Evolutionary conservation across 2,329 filamentous ascomycete genomes (phyloP), one percentile per base, ranked within the genome.

Genomic region (Aspergillus neoniger): DNA sequence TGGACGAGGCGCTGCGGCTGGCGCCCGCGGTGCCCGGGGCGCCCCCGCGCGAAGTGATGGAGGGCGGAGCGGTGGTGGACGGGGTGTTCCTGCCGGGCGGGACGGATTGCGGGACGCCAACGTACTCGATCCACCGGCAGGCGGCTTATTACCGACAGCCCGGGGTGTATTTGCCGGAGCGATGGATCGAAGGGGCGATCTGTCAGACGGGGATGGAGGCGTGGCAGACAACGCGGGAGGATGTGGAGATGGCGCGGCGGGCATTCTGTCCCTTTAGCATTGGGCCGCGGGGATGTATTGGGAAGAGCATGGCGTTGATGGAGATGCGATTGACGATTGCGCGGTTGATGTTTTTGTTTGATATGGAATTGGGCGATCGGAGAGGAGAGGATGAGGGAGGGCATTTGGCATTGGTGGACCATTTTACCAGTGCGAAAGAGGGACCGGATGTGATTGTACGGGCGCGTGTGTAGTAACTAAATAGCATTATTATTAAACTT

Each of bases 91-190:
- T 78, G 9, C 75, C 76, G 1, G 82, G 78, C 3, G 87, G 88
- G 49, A 85, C 81, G 15, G 82, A 89, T 56, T 83, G 89, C 55
- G 88, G 87, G 41, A 85, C 85, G 3, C 85, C 88, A 12, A 85
- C 88, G 70, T 91, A 90, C 76, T 81, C 87, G 2, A 83, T 91
- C 65, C 88, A 91, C 69, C 88, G 90, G 71, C 87, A 90, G 73
- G 75, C 82, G 1, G 72, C 74, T 4, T 89, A 90, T 78, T 90
- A 83, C 75, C 82, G 85, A 1, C 76, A 81, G 25, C 83, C 88
- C 0, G 87, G 83, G 67, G 70, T 76, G 0, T 91, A 85, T 69
- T 70, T 81, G 2, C 88, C 88, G 0, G 87, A 90, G 78, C 83
- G 88, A 23, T 91, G 88, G 88, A 77, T 89, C 15, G 75, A 76